Percentiles rank a stretch among this genome's conserved stretches.
phyloP scores from a whole-genome alignment of 352 stramenopile species.

The Phytophthora brassicae region DNA sequence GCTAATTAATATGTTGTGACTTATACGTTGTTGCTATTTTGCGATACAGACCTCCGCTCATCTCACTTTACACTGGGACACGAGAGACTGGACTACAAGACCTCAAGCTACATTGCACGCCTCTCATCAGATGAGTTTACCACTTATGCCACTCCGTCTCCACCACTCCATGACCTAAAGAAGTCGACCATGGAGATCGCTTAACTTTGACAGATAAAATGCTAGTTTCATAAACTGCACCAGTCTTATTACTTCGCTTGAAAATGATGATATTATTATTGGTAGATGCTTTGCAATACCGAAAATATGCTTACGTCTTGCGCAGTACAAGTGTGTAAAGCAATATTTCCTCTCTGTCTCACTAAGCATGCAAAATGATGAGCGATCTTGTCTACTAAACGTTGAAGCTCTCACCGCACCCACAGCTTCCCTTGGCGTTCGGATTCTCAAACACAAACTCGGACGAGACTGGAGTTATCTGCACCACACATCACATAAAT shows the following conservation, averaged over 20 bases:
- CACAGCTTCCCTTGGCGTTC: slow-evolving; percentile 99
- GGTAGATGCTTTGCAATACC: slow-evolving; percentile 15
- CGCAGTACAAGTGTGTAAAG: slow-evolving; percentile 11
- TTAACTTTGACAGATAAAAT: slow-evolving; percentile 10
- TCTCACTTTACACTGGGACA: slow-evolving; percentile 77
- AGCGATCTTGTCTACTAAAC: slow-evolving; percentile 69
- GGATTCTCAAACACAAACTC: slow-evolving; percentile 99
- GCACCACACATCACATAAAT: slow-evolving; percentile 1
- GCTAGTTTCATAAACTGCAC: background rate
- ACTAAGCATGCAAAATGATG: slow-evolving; percentile 1
- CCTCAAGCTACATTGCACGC: slow-evolving; percentile 62
- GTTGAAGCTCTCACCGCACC: slow-evolving; percentile 99
- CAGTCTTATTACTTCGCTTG: slow-evolving; percentile 16
- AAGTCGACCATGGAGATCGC: slow-evolving; percentile 76
- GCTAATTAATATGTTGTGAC: background rate
- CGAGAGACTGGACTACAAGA: slow-evolving; percentile 66
- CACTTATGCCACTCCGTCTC: slow-evolving; percentile 45
- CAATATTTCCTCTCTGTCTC: slow-evolving; percentile 13
- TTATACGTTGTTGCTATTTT: slow-evolving; percentile 4
- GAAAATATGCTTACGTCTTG: slow-evolving; percentile 14
- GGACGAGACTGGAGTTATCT: slow-evolving; percentile 95
- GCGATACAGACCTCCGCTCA: slow-evolving; percentile 65
- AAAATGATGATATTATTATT: slow-evolving; percentile 48
- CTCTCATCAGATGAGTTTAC: slow-evolving; percentile 62
- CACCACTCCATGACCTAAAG: slow-evolving; percentile 60